Base-by-base conservation (phyloP, 2,329 filamentous ascomycete genomes). In the Colletotrichum camelliae region DNA sequence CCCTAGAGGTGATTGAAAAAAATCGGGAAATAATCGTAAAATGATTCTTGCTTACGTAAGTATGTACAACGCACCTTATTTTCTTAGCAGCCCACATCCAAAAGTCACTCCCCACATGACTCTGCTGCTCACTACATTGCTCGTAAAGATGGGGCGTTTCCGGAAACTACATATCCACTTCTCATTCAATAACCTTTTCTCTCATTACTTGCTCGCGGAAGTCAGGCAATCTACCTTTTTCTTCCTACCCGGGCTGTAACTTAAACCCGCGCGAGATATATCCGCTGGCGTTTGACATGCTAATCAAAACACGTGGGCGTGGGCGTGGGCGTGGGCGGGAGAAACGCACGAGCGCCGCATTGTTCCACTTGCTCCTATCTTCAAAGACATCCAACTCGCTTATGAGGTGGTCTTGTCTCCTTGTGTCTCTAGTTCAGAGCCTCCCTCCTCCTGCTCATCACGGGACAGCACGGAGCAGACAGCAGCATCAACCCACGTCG, bases 101-200 rank as follows among this genome's bases (percentile, higher is more conserved):
- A n/a, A n/a, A n/a, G n/a, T n/a, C n/a, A n/a, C n/a, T n/a, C n/a
- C n/a, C n/a, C n/a, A n/a, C n/a, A 74, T 74, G 72, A 74, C 60
- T 71, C 72, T 72, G 60, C 52, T 61, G 58, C 67, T 57, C 60
- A 67, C 52, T 31, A 55, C n/a, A 8, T 52, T 52, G 27, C 72
- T 75, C 72, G 62, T 75, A 67, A 67, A 75, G 24, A 75, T 72
- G 68, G 68, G 72, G n/a, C 72, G 61, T 61, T 61, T 55, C 68
- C 62, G 29, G 29, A 43, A 67, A 67, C 43, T 61, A n/a, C n/a
- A 27, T 75, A 66, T 62, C 72, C 72, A 67, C 72, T 61, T 21
- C n/a, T 75, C 61, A 67, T 72, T 57, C 52, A 72, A 55, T 62
- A 75, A 29, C 31, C 67, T 72, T 74, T 70, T 64, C 24, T 57